A percentile compares a stretch with the other conserved stretches of the same genome.
Conservation (phyloP, 306 rosid species). For the Trifolium pratense region DNA sequence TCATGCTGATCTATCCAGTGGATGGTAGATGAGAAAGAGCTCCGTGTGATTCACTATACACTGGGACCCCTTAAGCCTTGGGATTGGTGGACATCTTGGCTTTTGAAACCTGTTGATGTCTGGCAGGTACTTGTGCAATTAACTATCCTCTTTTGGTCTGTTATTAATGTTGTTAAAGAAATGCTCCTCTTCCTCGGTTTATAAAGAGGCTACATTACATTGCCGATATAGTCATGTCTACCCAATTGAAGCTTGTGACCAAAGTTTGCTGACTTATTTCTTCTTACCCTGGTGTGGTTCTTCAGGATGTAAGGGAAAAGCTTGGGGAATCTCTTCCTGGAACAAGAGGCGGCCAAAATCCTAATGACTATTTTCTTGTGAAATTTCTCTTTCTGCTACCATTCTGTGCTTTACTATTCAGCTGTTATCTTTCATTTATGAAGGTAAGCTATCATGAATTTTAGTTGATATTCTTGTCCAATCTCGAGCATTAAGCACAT, state of each 20-base stretch:
- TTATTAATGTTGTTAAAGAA: background rate
- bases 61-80: slow-evolving; percentile 99
- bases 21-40: slow-evolving; percentile 96
- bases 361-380: slow-evolving; percentile 77
- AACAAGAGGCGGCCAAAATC: slow-evolving; percentile 85
- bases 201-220: background rate
- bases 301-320: slow-evolving; percentile 80
- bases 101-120: slow-evolving; percentile 96
- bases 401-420: slow-evolving; percentile 64
- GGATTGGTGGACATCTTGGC: slow-evolving; percentile 99
- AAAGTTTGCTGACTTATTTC: slow-evolving; percentile 16
- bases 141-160: slow-evolving; percentile 24
- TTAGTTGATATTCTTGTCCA: slow-evolving; percentile 34
- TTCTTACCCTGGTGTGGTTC: slow-evolving; percentile 39
- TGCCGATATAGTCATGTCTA: slow-evolving; percentile 7
- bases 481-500: slow-evolving; percentile 19
- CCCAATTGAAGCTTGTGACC: slow-evolving; percentile 36
- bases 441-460: slow-evolving; percentile 61
- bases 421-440: slow-evolving; percentile 61
- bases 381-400: slow-evolving; percentile 79
- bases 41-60: slow-evolving; percentile 91
- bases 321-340: slow-evolving; percentile 91
- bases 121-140: slow-evolving; percentile 81
- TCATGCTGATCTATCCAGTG: slow-evolving; percentile 61
- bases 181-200: background rate